Conservation (phyloP, 2,329 filamentous ascomycete genomes). For the Aureobasidium sp. region DNA sequence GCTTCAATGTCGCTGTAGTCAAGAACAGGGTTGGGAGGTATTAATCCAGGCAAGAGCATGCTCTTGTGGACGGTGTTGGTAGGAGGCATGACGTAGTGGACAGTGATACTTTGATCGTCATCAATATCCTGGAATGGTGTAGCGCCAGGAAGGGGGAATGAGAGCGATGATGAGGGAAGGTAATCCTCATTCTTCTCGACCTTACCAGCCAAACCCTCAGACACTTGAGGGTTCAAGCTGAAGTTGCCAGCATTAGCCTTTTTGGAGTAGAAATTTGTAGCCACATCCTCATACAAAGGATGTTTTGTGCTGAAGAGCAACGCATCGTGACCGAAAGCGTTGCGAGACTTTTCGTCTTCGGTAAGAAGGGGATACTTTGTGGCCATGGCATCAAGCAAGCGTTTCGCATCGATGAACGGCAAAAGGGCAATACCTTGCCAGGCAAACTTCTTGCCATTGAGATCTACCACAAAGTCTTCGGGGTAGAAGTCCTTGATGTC, state of each 20-base stretch:
- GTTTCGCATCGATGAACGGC: constrained; percentile 90
- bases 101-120: constrained; percentile 79
- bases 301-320: constrained; percentile 78
- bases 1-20: constrained; percentile 67
- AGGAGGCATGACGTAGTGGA: constrained; percentile 75
- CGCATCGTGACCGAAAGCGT: constrained; percentile 70
- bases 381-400: constrained; percentile 72
- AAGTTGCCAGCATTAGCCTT: constrained; percentile 60
- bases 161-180: constrained; percentile 72
- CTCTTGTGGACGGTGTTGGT: constrained; percentile 74
- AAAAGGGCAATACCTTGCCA: constrained; percentile 94
- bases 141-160: constrained; percentile 64
- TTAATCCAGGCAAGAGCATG: constrained; percentile 80
- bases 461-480: constrained; percentile 81
- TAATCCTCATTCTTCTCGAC: constrained; percentile 77
- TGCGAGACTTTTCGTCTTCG: constrained; percentile 67
- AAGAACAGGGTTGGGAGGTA: constrained; percentile 62
- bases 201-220: constrained; percentile 68
- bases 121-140: constrained; percentile 62
- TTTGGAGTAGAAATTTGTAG: constrained; percentile 84
- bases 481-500: constrained; percentile 98
- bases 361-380: constrained; percentile 74
- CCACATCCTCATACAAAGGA: constrained; percentile 76
- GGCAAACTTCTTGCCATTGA: constrained; percentile 97
- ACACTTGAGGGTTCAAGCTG: constrained; percentile 65